These are phyloP conservation scores for Vavraia culicis DNA, from an alignment of 371 early-diverging fungal genomes.

Conservation along the genomic window DNA sequence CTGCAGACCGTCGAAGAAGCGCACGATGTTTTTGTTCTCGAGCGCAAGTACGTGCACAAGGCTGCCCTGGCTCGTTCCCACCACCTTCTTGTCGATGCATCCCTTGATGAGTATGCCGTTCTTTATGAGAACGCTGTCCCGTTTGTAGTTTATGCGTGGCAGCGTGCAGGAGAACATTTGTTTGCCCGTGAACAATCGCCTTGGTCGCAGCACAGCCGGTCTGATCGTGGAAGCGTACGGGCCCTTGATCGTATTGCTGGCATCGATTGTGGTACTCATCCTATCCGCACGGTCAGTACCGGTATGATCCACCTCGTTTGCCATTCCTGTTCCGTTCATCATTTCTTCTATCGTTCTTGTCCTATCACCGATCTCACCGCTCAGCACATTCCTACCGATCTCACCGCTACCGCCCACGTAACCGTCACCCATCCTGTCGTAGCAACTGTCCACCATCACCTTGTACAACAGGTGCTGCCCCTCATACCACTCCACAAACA, in stretches of 20 bases:
- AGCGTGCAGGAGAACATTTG: constrained; percentile 77
- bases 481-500: constrained; percentile 62
- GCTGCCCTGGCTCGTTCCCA: constrained; percentile 71
- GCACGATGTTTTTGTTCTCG: constrained; percentile 71
- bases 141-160: constrained; percentile 50
- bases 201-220: constrained; percentile 78
- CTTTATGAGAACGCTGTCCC: constrained; percentile 52
- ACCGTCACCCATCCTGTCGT: too few species aligned
- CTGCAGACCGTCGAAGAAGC: constrained; percentile 79
- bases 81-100: constrained; percentile 82
- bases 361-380: too few species aligned
- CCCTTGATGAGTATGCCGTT: constrained; percentile 76
- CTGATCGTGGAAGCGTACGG: constrained; percentile 19
- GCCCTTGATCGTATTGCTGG: not conserved
- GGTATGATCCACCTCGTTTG: too few species aligned
- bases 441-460: constrained; percentile 13
- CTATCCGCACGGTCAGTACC: too few species aligned
- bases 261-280: too few species aligned
- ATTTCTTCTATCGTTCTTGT: too few species aligned
- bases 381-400: too few species aligned
- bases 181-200: constrained; percentile 89
- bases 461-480: constrained; percentile 56
- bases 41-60: constrained; percentile 80
- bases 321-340: too few species aligned
- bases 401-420: too few species aligned